phyloP scores from a whole-genome alignment of 2,329 filamentous ascomycete species.

The Diaporthe ilicicola region DNA sequence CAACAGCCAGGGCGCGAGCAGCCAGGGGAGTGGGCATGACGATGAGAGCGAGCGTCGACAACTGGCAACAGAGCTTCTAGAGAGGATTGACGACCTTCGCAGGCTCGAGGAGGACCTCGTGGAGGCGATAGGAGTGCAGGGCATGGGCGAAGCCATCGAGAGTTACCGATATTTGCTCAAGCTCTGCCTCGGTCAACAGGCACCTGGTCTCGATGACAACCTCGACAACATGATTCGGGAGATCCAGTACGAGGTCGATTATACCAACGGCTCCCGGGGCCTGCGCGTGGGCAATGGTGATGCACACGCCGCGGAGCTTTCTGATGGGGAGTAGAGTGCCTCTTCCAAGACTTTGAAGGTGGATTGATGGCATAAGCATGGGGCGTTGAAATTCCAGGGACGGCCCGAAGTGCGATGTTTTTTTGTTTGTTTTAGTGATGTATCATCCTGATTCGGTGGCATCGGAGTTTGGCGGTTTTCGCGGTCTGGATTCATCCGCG shows the following conservation, averaged over 20 bases:
- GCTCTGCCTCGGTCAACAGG: conserved; percentile 72
- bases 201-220: conserved; percentile 74
- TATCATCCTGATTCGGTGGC: background rate
- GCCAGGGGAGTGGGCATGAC: conserved; percentile 41
- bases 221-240: conserved; percentile 68
- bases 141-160: conserved; percentile 76
- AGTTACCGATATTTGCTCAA: conserved; percentile 76
- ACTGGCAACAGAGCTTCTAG: conserved; percentile 65
- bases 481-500: conserved; percentile 7
- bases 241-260: conserved; percentile 69
- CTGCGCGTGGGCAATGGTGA: conserved; percentile 31
- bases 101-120: conserved; percentile 74
- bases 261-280: conserved; percentile 41
- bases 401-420: background rate
- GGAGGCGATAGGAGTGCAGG: conserved; percentile 72
- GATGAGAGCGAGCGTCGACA: conserved; percentile 64
- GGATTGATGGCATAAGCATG: background rate
- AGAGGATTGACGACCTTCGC: conserved; percentile 67
- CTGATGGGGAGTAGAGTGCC: conserved; percentile 37
- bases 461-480: conserved; percentile 4
- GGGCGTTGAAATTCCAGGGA: background rate
- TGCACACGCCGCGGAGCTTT: conserved; percentile 40
- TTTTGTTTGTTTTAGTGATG: background rate
- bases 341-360: conserved; percentile 30
- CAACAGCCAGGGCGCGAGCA: conserved; percentile 41